Evolutionary conservation across 176 grass and related monocot genomes (phyloP).

Genomic region (Metroxylon sagu): DNA sequence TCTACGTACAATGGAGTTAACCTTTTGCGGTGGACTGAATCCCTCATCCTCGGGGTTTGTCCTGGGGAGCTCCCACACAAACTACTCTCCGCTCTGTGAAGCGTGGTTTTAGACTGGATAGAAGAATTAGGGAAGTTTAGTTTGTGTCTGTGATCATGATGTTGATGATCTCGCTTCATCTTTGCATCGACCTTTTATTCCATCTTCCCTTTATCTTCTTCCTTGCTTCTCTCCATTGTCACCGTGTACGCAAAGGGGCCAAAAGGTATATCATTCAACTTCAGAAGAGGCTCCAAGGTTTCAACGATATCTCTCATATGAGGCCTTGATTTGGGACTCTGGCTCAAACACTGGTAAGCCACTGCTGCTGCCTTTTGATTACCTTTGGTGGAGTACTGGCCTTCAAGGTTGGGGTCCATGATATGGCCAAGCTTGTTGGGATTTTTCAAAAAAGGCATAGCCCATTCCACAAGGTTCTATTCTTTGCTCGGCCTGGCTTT

Average conservation of each 20-base stretch:
- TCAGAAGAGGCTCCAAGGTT: too few relatives aligned
- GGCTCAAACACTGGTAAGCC: too few relatives aligned
- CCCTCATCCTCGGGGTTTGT: slow-evolving; percentile 29
- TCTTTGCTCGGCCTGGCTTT: slow-evolving; percentile 32
- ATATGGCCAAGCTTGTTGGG: slow-evolving; percentile 37
- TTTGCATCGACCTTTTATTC: slow-evolving; percentile 26
- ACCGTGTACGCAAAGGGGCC: too few relatives aligned
- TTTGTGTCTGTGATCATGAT: slow-evolving; percentile 56
- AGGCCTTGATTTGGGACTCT: too few relatives aligned
- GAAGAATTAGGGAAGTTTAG: slow-evolving; percentile 59
- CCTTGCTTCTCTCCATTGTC: too few relatives aligned
- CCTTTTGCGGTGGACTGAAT: not conserved
- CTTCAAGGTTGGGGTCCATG: slow-evolving; percentile 61
- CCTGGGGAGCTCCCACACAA: slow-evolving; percentile 34
- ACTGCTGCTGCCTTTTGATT: slow-evolving; percentile 53
- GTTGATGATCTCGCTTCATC: slow-evolving; percentile 29
- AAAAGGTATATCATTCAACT: too few relatives aligned
- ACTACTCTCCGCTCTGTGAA: slow-evolving; percentile 23
- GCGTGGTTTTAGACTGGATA: slow-evolving; percentile 46
- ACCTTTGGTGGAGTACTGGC: slow-evolving; percentile 61
- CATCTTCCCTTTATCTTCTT: too few relatives aligned
- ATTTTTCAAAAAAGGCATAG: slow-evolving; percentile 43
- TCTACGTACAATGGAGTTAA: too few relatives aligned
- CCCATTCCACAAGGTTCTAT: slow-evolving; percentile 70
- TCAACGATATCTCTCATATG: too few relatives aligned